These are phyloP conservation scores for Bipolaris victoriae DNA, from an alignment of 2,329 filamentous ascomycete genomes.

Conservation along the genomic window DNA sequence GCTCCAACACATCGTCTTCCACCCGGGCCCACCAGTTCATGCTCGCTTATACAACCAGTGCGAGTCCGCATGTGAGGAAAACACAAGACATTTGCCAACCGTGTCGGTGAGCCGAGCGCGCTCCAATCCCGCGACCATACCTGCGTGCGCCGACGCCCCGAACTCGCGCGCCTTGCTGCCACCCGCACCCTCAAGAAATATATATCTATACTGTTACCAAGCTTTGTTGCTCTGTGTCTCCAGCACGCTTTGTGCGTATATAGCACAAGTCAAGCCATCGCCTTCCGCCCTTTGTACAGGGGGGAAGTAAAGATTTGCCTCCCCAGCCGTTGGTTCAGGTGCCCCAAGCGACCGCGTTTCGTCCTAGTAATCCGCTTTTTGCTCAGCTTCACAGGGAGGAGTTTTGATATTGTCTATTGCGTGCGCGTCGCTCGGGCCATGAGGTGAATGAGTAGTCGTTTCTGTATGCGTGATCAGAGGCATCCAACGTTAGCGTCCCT, in stretches of 20 bases:
- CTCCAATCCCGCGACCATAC: constrained; percentile 8
- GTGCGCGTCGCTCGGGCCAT: constrained; percentile 24
- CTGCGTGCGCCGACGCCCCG: constrained; percentile 16
- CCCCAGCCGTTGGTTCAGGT: constrained; percentile 8
- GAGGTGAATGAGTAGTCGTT: constrained; percentile 34
- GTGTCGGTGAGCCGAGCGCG: constrained; percentile 3
- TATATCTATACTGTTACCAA: constrained; percentile 3
- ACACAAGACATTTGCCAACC: not conserved
- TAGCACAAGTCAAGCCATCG: constrained; percentile 14
- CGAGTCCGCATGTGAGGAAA: not conserved
- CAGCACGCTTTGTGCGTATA: constrained; percentile 21
- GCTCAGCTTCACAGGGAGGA: not conserved
- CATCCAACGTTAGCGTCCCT: constrained; percentile 26
- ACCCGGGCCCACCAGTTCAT: not conserved
- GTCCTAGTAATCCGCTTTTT: constrained; percentile 6
- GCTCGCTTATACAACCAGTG: not conserved
- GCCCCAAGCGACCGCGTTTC: constrained; percentile 1
- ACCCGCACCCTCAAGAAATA: constrained; percentile 15
- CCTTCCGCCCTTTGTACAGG: constrained; percentile 6
- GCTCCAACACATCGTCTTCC: constrained; percentile 7
- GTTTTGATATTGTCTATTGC: constrained; percentile 4
- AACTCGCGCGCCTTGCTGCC: constrained; percentile 24
- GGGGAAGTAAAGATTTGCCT: constrained; percentile 20
- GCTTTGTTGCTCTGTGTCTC: constrained; percentile 15
- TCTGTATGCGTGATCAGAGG: constrained; percentile 28